A percentile compares a stretch with the other conserved stretches of the same genome.
Evolutionary conservation across 352 stramenopile genomes (phyloP).

Genomic region (Phytophthora nicotianae): DNA sequence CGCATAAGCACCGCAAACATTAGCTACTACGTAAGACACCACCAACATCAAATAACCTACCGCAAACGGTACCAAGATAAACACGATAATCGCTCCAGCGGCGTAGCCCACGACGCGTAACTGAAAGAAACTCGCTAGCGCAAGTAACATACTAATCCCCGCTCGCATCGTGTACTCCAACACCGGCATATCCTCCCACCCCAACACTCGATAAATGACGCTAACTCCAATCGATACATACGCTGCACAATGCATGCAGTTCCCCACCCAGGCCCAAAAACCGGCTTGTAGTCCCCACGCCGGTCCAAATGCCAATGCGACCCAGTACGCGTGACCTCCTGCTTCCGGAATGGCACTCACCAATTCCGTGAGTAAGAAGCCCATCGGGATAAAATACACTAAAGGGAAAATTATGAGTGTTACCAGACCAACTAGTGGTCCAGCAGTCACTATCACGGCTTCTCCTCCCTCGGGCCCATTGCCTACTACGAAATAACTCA

Average conservation of each 20-base stretch:
- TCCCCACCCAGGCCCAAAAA: conserved; percentile 86
- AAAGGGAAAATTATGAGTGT: conserved; percentile 45
- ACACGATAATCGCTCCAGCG: conserved; percentile 32
- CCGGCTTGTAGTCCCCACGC: conserved; percentile 75
- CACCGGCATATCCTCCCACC: conserved; percentile 30
- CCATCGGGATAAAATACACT: conserved; percentile 58
- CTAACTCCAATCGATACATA: conserved; percentile 61
- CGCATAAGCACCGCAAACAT: neutral
- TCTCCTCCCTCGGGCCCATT: conserved; percentile 54
- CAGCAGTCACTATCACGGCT: conserved; percentile 46
- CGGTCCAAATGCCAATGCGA: conserved; percentile 66
- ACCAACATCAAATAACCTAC: conserved; percentile 20
- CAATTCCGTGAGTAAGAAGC: conserved; percentile 54
- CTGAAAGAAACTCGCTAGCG: conserved; percentile 51
- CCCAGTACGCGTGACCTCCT: conserved; percentile 71
- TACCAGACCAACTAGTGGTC: conserved; percentile 43
- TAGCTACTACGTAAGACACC: neutral
- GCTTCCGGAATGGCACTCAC: conserved; percentile 50
- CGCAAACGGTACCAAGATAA: conserved; percentile 44
- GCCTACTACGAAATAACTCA: conserved; percentile 62
- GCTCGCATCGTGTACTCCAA: conserved; percentile 53
- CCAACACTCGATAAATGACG: conserved; percentile 26
- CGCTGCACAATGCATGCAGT: conserved; percentile 76
- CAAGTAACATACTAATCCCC: conserved; percentile 52
- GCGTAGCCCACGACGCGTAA: conserved; percentile 46